Conservation (phyloP, 2,329 filamentous ascomycete species). For the Hymenoscyphus infarciens region DNA sequence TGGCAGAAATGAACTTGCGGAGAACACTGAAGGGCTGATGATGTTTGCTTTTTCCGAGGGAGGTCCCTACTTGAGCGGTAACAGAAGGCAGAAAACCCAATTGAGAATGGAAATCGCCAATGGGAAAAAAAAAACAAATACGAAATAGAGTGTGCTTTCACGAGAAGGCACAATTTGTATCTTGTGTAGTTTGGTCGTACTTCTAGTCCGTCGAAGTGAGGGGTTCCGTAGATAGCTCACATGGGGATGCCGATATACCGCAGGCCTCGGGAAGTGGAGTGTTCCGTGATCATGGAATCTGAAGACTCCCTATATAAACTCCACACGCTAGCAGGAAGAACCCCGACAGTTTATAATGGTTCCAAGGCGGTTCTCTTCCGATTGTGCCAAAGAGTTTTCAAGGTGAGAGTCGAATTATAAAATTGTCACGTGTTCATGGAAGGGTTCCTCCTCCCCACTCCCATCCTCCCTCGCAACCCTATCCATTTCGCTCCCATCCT, state of each 20-base stretch:
- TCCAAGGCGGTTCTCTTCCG: no score
- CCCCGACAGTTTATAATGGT: no score
- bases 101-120: not conserved
- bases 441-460: not conserved
- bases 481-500: conserved; percentile 36
- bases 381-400: no score
- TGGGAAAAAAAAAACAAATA: no score
- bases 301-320: no score
- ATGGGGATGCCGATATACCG: not conserved
- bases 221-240: no score
- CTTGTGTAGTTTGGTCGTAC: not conserved
- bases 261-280: not conserved
- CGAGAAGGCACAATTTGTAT: not conserved
- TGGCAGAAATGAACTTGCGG: not conserved
- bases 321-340: no score
- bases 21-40: not conserved
- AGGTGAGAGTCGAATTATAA: not conserved
- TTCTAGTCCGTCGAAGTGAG: no score
- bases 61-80: no score
- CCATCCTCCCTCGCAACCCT: conserved; percentile 22
- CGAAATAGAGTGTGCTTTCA: no score
- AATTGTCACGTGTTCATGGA: not conserved
- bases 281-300: no score
- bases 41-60: not conserved
- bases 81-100: no score